phyloP scores from a whole-genome alignment of 768 basidiomycete genomes.

The Flagelloscypha sp. region DNA sequence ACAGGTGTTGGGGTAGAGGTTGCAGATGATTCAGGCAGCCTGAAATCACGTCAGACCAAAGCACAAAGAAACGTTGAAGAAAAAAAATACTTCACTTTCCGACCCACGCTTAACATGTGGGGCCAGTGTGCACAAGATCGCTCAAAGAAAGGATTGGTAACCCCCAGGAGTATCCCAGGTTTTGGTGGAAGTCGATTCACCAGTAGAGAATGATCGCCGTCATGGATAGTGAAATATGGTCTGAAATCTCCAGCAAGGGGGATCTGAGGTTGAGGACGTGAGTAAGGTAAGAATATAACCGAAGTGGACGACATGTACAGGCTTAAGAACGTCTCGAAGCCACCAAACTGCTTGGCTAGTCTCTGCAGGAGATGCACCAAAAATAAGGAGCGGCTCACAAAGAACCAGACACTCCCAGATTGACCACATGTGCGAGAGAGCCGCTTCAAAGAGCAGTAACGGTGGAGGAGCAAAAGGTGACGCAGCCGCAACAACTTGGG shows the following conservation, averaged over 20 bases:
- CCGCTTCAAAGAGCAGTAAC: slow-evolving; percentile 53
- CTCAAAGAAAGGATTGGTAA: slow-evolving; percentile 85
- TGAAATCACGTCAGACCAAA: slow-evolving; percentile 9
- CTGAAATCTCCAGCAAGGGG: slow-evolving; percentile 79
- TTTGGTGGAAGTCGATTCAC: slow-evolving; percentile 80
- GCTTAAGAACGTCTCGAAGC: slow-evolving; percentile 79
- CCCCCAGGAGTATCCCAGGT: slow-evolving; percentile 68
- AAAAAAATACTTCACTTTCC: slow-evolving; percentile 32
- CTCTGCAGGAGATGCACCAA: slow-evolving; percentile 67
- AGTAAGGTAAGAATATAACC: slow-evolving; percentile 2
- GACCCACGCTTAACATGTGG: slow-evolving; percentile 67
- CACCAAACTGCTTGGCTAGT: slow-evolving; percentile 91
- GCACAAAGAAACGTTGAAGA: neutral
- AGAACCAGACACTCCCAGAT: slow-evolving; percentile 92
- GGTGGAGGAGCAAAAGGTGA: slow-evolving; percentile 52
- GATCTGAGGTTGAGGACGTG: slow-evolving; percentile 40
- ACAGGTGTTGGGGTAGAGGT: no score
- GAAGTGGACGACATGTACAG: slow-evolving; percentile 44
- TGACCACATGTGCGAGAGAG: slow-evolving; percentile 64
- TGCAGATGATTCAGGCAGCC: slow-evolving; percentile 8
- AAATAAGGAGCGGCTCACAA: slow-evolving; percentile 84
- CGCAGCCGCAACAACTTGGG: slow-evolving; percentile 61
- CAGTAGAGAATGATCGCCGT: slow-evolving; percentile 66
- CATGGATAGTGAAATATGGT: slow-evolving; percentile 96
- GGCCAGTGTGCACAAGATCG: slow-evolving; percentile 80